A percentile compares a stretch with the other conserved stretches of the same genome.
Conservation (phyloP, 192 early-diverging fungal species). For the Podila minutissima region DNA sequence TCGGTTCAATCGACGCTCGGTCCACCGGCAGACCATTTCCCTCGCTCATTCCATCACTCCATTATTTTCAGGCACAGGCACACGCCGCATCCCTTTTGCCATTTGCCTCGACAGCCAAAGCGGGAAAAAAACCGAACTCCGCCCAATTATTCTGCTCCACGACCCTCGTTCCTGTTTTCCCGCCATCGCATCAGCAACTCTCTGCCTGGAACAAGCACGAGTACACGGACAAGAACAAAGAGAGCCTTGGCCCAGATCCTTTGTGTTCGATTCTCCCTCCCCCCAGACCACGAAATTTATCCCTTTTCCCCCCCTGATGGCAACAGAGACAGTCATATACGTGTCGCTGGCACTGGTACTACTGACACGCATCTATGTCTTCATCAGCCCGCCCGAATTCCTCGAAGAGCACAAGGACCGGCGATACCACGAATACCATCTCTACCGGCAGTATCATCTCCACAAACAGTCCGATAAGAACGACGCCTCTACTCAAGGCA, state of each 20-base stretch:
- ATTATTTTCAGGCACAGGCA: no score
- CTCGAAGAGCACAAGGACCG: slow-evolving; percentile 49
- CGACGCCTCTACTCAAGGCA: background rate
- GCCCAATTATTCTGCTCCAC: background rate
- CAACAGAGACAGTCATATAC: slow-evolving; percentile 47
- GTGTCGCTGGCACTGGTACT: slow-evolving; percentile 47
- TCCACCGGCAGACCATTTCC: no score
- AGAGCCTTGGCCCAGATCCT: no score
- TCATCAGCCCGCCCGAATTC: slow-evolving; percentile 48
- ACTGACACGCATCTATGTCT: slow-evolving; percentile 46
- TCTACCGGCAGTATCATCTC: slow-evolving; percentile 46
- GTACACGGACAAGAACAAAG: background rate
- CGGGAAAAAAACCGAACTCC: no score
- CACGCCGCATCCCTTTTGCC: no score
- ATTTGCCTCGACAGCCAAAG: no score
- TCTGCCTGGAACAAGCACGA: no score
- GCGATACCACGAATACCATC: slow-evolving; percentile 44
- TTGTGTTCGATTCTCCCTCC: background rate
- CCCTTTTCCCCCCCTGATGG: slow-evolving; percentile 8
- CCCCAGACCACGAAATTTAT: background rate
- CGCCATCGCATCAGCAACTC: background rate
- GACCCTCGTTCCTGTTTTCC: background rate
- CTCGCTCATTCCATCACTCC: no score
- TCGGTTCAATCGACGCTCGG: no score
- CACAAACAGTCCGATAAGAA: slow-evolving; percentile 32